Evolutionary conservation across 306 rosid genomes (phyloP).

Genomic region (Sicyos baderoa): DNA sequence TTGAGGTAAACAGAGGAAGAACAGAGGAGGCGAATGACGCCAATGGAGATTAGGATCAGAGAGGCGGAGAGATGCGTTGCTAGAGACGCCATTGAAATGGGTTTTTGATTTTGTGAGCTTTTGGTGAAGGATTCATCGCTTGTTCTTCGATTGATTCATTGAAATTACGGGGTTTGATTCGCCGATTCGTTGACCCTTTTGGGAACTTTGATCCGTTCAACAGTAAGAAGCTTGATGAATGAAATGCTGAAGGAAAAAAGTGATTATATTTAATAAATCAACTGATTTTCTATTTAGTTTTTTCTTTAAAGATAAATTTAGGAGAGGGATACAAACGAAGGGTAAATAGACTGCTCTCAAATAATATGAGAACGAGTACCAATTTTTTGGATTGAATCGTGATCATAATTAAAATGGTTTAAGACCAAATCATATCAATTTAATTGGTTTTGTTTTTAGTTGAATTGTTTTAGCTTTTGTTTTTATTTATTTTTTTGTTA

Average conservation of each 20-base stretch:
- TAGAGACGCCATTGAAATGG: slow-evolving; percentile 51
- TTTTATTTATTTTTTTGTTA: background rate
- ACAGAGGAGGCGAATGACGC: slow-evolving; percentile 57
- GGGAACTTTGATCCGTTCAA: slow-evolving; percentile 1
- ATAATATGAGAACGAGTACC: too few relatives aligned
- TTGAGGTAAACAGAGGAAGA: slow-evolving; percentile 68
- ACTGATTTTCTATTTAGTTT: background rate
- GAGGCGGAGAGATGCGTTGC: slow-evolving; percentile 67
- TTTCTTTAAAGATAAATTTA: too few relatives aligned
- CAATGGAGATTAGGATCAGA: slow-evolving; percentile 49
- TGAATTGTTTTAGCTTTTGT: background rate
- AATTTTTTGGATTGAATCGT: too few relatives aligned
- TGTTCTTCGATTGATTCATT: slow-evolving; percentile 8
- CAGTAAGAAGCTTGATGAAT: background rate
- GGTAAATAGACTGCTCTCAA: too few relatives aligned
- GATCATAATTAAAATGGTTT: too few relatives aligned
- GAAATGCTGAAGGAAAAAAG: background rate
- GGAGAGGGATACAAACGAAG: too few relatives aligned
- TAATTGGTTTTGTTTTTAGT: too few relatives aligned
- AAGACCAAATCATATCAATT: too few relatives aligned
- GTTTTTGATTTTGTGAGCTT: background rate
- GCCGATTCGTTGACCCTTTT: background rate
- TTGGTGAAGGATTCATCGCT: background rate
- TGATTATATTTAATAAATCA: background rate
- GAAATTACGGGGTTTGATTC: background rate